A percentile compares a stretch with the other conserved stretches of the same genome.
These are phyloP conservation scores for Coemansia sp. DNA, from an alignment of 192 early-diverging fungal genomes.

Conservation along the genomic window DNA sequence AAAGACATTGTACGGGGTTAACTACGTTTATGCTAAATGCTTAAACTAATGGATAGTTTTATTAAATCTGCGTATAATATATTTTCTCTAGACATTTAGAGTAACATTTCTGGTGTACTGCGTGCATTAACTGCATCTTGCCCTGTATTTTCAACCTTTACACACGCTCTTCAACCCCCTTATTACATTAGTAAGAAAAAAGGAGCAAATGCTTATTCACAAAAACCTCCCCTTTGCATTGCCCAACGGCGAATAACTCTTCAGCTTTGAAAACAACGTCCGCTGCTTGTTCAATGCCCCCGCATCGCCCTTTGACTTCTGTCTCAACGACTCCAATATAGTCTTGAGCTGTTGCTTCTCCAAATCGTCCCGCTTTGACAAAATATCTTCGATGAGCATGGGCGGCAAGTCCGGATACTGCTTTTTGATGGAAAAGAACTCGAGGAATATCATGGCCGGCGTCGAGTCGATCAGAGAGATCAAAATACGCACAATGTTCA, in stretches of 20 bases:
- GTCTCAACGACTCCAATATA: conserved; percentile 77
- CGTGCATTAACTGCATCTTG: too few relatives aligned
- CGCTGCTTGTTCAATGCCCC: conserved; percentile 51
- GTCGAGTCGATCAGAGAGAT: conserved; percentile 61
- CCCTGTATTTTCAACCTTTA: too few relatives aligned
- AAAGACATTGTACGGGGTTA: too few relatives aligned
- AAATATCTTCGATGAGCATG: conserved; percentile 84
- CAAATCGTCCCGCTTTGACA: conserved; percentile 88
- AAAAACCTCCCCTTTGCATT: conserved; percentile 16
- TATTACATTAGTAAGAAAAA: background rate
- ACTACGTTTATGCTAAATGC: too few relatives aligned
- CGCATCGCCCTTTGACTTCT: conserved; percentile 53
- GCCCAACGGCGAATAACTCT: conserved; percentile 43
- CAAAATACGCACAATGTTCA: conserved; percentile 55
- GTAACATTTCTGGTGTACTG: too few relatives aligned
- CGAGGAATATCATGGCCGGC: conserved; percentile 83
- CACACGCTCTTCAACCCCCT: too few relatives aligned
- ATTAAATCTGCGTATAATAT: too few relatives aligned
- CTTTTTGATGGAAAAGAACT: conserved; percentile 89
- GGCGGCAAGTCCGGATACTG: conserved; percentile 90
- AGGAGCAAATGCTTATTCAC: background rate
- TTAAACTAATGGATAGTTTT: too few relatives aligned
- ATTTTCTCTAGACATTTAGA: too few relatives aligned
- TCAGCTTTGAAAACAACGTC: conserved; percentile 47
- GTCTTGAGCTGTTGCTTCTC: conserved; percentile 82